Conservation (phyloP, 202 grass and related monocot genomes). For the Digitaria exilis region DNA sequence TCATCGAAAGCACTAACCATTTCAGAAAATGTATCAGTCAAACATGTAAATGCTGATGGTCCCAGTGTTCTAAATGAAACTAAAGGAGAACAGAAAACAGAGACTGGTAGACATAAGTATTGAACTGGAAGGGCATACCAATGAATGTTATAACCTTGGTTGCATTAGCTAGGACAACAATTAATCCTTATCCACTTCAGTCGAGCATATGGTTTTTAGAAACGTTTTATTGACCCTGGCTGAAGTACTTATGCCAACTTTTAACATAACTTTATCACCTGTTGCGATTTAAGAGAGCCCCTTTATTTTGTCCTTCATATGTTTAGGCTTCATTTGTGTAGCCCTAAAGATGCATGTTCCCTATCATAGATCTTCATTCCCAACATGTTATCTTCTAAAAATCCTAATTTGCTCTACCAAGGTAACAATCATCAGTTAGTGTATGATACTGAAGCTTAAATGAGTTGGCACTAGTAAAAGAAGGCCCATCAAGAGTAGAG, state of each 20-base stretch:
- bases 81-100: not conserved
- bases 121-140: not conserved
- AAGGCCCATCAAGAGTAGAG: not conserved
- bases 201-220: not conserved
- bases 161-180: slow-evolving; percentile 13
- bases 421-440: not conserved
- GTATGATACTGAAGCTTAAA: slow-evolving; percentile 6
- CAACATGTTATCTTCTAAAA: not conserved
- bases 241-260: not conserved
- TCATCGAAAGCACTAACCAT: not conserved
- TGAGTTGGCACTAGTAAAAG: not conserved
- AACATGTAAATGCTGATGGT: not conserved
- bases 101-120: not conserved
- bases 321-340: not conserved
- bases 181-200: not conserved
- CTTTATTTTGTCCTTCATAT: not conserved
- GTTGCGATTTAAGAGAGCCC: not conserved
- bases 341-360: not conserved
- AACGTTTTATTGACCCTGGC: not conserved
- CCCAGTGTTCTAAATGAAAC: not conserved
- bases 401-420: not conserved
- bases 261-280: not conserved
- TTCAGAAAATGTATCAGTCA: not conserved
- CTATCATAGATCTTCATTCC: not conserved
- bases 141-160: not conserved